Base-by-base conservation (phyloP, 1,284 basidiomycete species). In the Albatrellus sp. region DNA sequence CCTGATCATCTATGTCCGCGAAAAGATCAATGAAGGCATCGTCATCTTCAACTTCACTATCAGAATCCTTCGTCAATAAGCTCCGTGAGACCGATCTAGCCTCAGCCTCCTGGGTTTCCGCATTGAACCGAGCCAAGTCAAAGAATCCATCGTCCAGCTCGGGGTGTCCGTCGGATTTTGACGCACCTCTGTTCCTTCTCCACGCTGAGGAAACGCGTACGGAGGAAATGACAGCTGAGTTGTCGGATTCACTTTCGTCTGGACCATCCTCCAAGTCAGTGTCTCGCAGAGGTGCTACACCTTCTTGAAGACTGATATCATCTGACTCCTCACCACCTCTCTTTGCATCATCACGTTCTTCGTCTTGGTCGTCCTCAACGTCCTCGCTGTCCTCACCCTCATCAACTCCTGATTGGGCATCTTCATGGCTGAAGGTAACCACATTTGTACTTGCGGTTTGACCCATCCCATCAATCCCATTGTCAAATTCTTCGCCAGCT, bases 71-170 rank as follows among this genome's bases (percentile, higher is more conserved):
- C 28, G 75, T 70, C 8, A 84, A 67, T 40, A 63, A 67, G 42
- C 85, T 84, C 52, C 67, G 67, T 5, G 82, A 80, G 11, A 75
- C 67, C 10, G 67, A 68, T 47, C 68, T 72, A 12, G 81, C 78
- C 63, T 96, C 91, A 6, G 80, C 75, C 52, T 77, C 78, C 60
- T 89, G 86, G 1, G 86, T 86, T 61, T 91, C 78, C 4, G 81
- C 75, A 59, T 98, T 96, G 68, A 98, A 98, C 17, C 80, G 73
- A 45, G 80, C 79, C 45, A 98, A 76, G 46, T 87, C 78, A 64
- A 98, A 98, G 68, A 98, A 98, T 20, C 74, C 79, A 60, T 98
- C 94, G 62, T 98, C 86, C n/a, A 98, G 74, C 40, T 74, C 75
- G 5, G 80, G 70, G 51, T 78, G 71, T 14, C 59, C 55, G 29